Percentiles rank a stretch among this genome's conserved stretches.
Evolutionary conservation across 129 eudicot species (phyloP).

Genomic region (Erigeron canadensis): DNA sequence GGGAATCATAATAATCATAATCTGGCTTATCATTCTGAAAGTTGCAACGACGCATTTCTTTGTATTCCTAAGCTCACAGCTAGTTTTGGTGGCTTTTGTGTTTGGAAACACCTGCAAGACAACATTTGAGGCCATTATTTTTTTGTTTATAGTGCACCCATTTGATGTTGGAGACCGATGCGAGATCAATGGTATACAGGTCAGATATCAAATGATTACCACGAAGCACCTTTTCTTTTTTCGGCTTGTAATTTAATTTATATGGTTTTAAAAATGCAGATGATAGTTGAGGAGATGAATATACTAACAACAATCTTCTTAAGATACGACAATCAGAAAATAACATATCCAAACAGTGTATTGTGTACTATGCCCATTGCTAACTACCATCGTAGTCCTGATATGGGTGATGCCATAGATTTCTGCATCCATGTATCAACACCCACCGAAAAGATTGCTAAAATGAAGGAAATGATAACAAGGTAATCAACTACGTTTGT

Average conservation of each 20-base stretch:
- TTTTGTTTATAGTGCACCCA: constrained; percentile 48
- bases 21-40: constrained; percentile 47
- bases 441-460: constrained; percentile 42
- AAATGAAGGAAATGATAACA: constrained; percentile 39
- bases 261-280: constrained; percentile 26
- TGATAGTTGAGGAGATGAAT: constrained; percentile 63
- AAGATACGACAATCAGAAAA: constrained; percentile 50
- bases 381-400: constrained; percentile 57
- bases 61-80: constrained; percentile 46
- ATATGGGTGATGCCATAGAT: constrained; percentile 58
- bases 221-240: neutral
- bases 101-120: constrained; percentile 65
- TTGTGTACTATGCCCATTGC: constrained; percentile 43
- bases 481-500: constrained; percentile 10
- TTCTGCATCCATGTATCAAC: constrained; percentile 50
- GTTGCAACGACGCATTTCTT: constrained; percentile 44
- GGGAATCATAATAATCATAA: constrained; percentile 31
- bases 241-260: neutral
- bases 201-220: constrained; percentile 4
- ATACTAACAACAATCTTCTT: constrained; percentile 50
- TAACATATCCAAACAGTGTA: constrained; percentile 46
- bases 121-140: constrained; percentile 45
- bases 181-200: constrained; percentile 49
- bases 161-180: constrained; percentile 57
- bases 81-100: constrained; percentile 50